A percentile compares a stretch with the other conserved stretches of the same genome.
These are phyloP conservation scores for Blastocrithidia nonstop DNA, from an alignment of 208 protist species.

Conservation along the genomic window DNA sequence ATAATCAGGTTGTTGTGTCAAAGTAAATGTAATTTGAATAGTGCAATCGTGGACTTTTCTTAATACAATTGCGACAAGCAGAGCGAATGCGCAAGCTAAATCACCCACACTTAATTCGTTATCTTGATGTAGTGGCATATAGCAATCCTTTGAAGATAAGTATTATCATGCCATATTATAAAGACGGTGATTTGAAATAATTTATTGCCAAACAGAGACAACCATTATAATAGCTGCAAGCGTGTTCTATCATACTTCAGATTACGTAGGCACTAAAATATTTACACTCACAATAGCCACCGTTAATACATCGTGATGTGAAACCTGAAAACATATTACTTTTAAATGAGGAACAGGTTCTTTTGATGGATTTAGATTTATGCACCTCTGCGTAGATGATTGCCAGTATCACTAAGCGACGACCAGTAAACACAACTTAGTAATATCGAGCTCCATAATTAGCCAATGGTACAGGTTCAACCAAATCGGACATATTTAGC, in stretches of 20 bases:
- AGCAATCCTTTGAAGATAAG: constrained; percentile 29
- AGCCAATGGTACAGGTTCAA: constrained; percentile 16
- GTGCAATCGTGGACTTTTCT: constrained; percentile 12
- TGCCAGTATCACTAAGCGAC: constrained; percentile 19
- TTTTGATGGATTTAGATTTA: constrained; percentile 80
- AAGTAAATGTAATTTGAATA: constrained; percentile 71
- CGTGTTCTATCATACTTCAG: constrained; percentile 69
- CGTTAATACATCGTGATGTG: constrained; percentile 75
- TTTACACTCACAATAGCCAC: constrained; percentile 58
- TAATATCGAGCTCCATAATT: constrained; percentile 70
- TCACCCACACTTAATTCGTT: constrained; percentile 70
- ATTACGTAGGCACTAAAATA: constrained; percentile 61
- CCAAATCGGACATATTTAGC: constrained; percentile 77
- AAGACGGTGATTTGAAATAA: constrained; percentile 46
- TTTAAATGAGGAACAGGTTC: constrained; percentile 59
- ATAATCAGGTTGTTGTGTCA: constrained; percentile 55
- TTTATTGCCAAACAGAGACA: constrained; percentile 37
- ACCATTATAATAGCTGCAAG: constrained; percentile 40
- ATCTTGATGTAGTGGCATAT: constrained; percentile 54
- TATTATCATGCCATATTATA: constrained; percentile 80
- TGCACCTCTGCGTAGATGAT: constrained; percentile 37
- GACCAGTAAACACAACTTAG: constrained; percentile 32
- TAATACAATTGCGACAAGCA: constrained; percentile 35
- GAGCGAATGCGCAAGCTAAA: constrained; percentile 48
- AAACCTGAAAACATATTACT: constrained; percentile 85